Conservation (phyloP, 306 rosid genomes). For the Benincasa hispida region DNA sequence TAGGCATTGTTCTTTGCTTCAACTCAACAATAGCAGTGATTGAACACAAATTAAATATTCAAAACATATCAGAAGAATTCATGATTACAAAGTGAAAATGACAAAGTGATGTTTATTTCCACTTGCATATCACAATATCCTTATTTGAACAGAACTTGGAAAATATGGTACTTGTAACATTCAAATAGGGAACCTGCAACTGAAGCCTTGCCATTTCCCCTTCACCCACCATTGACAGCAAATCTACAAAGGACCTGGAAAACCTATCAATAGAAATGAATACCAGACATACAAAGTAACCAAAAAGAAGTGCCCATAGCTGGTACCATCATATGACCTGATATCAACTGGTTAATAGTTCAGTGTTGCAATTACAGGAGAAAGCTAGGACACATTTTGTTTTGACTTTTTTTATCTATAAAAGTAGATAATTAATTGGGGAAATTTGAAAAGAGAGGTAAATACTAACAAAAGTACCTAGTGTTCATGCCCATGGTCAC, state of each 20-base stretch:
- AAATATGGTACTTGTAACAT: conserved; percentile 1
- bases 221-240: neutral
- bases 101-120: neutral
- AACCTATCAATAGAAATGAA: neutral
- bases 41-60: neutral
- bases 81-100: neutral
- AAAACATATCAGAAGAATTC: neutral
- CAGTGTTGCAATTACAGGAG: neutral
- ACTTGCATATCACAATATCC: neutral
- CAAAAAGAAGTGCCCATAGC: neutral
- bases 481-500: conserved; percentile 36
- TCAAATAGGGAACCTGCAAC: neutral
- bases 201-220: neutral
- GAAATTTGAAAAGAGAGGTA: neutral
- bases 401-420: neutral
- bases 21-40: neutral
- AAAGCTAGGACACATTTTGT: neutral
- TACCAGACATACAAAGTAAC: neutral
- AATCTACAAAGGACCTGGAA: neutral
- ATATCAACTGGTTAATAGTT: neutral
- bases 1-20: neutral
- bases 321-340: neutral
- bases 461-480: conserved; percentile 23
- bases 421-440: neutral
- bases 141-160: conserved; percentile 16